Conservation (phyloP, 192 early-diverging fungal species). For the Rhizophagus clarus region DNA sequence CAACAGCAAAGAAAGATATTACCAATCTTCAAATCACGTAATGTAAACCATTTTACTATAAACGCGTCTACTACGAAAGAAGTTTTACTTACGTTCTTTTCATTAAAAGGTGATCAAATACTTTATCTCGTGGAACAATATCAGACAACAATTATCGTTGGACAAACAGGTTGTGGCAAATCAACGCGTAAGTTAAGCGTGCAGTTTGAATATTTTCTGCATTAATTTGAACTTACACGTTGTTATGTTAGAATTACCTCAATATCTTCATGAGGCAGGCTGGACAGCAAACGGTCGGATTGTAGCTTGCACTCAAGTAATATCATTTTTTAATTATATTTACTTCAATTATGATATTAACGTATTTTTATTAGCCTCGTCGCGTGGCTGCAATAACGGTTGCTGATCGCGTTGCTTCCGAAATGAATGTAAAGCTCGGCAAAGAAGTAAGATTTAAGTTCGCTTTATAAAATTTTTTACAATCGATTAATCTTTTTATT, state of each 20-base stretch:
- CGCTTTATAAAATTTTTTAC: neutral
- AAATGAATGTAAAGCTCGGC: constrained; percentile 68
- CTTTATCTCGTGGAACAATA: constrained; percentile 68
- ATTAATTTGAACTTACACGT: neutral
- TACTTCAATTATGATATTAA: neutral
- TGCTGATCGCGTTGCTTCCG: constrained; percentile 75
- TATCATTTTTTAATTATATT: neutral
- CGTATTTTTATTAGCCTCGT: constrained; percentile 48
- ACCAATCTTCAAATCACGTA: constrained; percentile 87
- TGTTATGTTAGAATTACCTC: constrained; percentile 66
- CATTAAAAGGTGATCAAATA: constrained; percentile 50
- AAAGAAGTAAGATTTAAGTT: constrained; percentile 44
- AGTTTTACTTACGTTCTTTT: neutral
- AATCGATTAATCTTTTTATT: neutral
- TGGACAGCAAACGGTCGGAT: constrained; percentile 64
- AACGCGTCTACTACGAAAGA: neutral
- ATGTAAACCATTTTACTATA: constrained; percentile 22
- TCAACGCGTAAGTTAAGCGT: constrained; percentile 67
- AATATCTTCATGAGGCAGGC: constrained; percentile 75
- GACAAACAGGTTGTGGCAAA: constrained; percentile 81
- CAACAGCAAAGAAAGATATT: constrained; percentile 80
- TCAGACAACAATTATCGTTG: constrained; percentile 74
- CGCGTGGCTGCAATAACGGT: constrained; percentile 74
- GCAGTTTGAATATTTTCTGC: neutral
- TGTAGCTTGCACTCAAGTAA: constrained; percentile 77